Evolutionary conservation across 1,284 basidiomycete genomes (phyloP).

Genomic region (Moesziomyces sp.): DNA sequence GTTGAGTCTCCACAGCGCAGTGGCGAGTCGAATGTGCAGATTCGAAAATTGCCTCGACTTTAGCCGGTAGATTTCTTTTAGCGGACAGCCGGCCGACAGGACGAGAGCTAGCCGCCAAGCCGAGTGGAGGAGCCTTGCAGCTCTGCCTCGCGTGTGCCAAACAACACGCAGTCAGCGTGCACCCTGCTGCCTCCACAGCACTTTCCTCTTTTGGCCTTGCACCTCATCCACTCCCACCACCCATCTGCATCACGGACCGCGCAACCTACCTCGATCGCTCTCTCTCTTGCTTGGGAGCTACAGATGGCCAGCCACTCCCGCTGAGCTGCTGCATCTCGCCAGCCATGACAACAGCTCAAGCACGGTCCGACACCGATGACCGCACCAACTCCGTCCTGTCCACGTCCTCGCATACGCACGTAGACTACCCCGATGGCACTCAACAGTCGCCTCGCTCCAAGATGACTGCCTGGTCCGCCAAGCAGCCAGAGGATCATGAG

Average conservation of each 20-base stretch:
- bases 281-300: too few species aligned
- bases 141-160: background rate
- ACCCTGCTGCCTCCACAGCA: too few species aligned
- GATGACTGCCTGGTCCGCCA: conserved; percentile 6
- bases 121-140: background rate
- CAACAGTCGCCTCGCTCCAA: conserved; percentile 20
- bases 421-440: conserved; percentile 13
- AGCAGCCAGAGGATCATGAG: background rate
- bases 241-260: background rate
- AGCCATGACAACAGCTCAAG: conserved; percentile 6
- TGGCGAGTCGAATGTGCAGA: background rate
- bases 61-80: too few species aligned
- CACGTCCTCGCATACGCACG: conserved; percentile 35
- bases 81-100: background rate
- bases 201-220: background rate
- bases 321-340: background rate
- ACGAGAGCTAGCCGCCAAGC: background rate
- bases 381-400: conserved; percentile 24
- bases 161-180: background rate
- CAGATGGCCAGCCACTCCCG: background rate
- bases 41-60: too few species aligned
- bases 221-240: background rate
- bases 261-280: background rate
- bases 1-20: conserved; percentile 1
- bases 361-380: conserved; percentile 15